phyloP scores from a whole-genome alignment of 208 protist species.

The Acanthamoeba divionensis region DNA sequence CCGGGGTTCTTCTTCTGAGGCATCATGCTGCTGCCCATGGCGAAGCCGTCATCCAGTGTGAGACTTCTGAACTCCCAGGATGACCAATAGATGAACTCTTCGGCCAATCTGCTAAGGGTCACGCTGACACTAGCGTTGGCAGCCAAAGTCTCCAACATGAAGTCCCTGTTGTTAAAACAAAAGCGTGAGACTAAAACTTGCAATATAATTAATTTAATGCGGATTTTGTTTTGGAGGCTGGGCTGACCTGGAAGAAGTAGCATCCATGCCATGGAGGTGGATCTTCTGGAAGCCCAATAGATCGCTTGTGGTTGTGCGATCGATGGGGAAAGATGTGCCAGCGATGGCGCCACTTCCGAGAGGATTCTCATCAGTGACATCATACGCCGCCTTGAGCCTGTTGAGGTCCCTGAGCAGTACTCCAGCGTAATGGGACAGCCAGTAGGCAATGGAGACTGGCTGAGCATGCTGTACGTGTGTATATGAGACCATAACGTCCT shows the following conservation, averaged over 20 bases:
- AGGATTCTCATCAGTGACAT: slow-evolving; percentile 33
- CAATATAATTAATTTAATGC: slow-evolving; percentile 18
- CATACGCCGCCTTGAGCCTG: slow-evolving; percentile 15
- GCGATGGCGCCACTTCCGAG: slow-evolving; percentile 73
- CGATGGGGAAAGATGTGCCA: slow-evolving; percentile 78
- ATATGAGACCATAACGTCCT: slow-evolving; percentile 18
- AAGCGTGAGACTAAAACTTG: not conserved
- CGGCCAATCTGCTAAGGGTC: slow-evolving; percentile 76
- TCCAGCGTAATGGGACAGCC: slow-evolving; percentile 32
- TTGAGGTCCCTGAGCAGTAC: slow-evolving; percentile 23
- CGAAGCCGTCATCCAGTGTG: slow-evolving; percentile 75
- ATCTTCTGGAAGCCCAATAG: slow-evolving; percentile 75
- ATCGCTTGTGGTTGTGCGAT: slow-evolving; percentile 68
- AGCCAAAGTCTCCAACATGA: slow-evolving; percentile 78
- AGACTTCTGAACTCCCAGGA: slow-evolving; percentile 79
- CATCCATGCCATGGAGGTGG: slow-evolving; percentile 59
- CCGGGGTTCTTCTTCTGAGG: slow-evolving; percentile 87
- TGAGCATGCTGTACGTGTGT: slow-evolving; percentile 36
- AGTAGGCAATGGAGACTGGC: slow-evolving; percentile 29
- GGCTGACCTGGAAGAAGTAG: not conserved
- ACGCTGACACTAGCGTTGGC: slow-evolving; percentile 54
- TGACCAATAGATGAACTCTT: slow-evolving; percentile 81
- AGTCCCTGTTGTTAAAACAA: slow-evolving; percentile 74
- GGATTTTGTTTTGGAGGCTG: not conserved
- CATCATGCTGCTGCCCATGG: slow-evolving; percentile 79